A percentile compares a stretch with the other conserved stretches of the same genome.
Evolutionary conservation across 306 rosid genomes (phyloP).

Genomic region (Astragalus membranaceus): DNA sequence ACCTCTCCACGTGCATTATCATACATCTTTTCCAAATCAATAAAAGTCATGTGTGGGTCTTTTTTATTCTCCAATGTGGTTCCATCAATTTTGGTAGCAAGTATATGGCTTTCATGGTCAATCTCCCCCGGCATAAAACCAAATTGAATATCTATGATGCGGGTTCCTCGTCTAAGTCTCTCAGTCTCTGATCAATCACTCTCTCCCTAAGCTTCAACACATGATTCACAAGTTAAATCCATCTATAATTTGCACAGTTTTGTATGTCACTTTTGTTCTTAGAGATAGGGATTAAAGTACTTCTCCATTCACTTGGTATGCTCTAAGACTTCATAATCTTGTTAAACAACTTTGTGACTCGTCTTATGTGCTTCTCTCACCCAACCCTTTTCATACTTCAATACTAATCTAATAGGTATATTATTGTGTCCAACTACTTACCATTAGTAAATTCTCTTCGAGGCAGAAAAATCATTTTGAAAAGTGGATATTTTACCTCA

Average conservation of each 20-base stretch:
- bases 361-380: neutral
- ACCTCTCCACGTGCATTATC: too few species aligned
- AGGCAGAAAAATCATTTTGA: neutral
- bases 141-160: neutral
- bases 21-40: too few species aligned
- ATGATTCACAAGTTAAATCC: neutral
- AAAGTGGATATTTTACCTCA: neutral
- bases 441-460: too few species aligned
- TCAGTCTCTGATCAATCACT: neutral
- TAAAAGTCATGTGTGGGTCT: too few species aligned
- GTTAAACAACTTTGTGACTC: neutral
- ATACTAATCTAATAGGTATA: neutral
- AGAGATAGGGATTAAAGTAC: neutral
- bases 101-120: too few species aligned
- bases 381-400: neutral
- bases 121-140: too few species aligned
- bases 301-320: neutral
- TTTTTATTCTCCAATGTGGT: too few species aligned
- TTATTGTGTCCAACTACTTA: too few species aligned
- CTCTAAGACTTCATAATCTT: neutral
- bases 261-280: neutral
- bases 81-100: too few species aligned
- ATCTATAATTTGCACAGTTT: neutral
- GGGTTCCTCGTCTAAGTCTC: neutral
- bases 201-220: neutral